A percentile compares a stretch with the other conserved stretches of the same genome.
These are phyloP conservation scores for Astrothelium macrocarpum DNA, from an alignment of 495 filamentous ascomycete genomes.

Conservation along the genomic window DNA sequence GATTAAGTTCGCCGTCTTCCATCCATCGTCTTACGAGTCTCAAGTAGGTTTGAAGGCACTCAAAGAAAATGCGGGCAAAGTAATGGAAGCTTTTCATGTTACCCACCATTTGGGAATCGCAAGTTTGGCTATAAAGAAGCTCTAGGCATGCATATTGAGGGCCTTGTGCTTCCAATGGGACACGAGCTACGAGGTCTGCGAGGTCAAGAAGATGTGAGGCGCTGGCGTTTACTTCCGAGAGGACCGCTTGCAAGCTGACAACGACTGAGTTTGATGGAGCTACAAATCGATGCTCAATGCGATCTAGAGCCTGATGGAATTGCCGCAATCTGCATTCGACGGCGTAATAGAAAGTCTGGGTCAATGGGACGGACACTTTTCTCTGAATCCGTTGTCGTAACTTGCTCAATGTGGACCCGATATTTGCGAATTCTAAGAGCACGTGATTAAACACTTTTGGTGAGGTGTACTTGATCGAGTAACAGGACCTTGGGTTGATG, in stretches of 20 bases:
- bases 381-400: slow-evolving; percentile 39
- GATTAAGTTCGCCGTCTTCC: slow-evolving; percentile 62
- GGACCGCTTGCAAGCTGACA: slow-evolving; percentile 51
- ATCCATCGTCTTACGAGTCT: slow-evolving; percentile 76
- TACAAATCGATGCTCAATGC: slow-evolving; percentile 38
- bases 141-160: slow-evolving; percentile 54
- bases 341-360: slow-evolving; percentile 48
- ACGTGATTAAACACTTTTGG: slow-evolving; percentile 31
- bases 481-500: slow-evolving; percentile 9
- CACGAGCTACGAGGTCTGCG: slow-evolving; percentile 32
- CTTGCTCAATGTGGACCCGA: slow-evolving; percentile 38
- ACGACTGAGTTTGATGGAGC: slow-evolving; percentile 25
- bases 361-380: slow-evolving; percentile 36
- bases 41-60: slow-evolving; percentile 75
- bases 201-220: slow-evolving; percentile 47
- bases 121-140: slow-evolving; percentile 58
- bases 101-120: slow-evolving; percentile 58
- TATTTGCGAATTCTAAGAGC: slow-evolving; percentile 35
- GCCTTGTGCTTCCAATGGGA: slow-evolving; percentile 19
- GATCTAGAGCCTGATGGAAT: slow-evolving; percentile 40
- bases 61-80: slow-evolving; percentile 62
- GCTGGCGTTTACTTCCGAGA: slow-evolving; percentile 46
- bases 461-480: slow-evolving; percentile 3
- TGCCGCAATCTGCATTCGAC: slow-evolving; percentile 34
- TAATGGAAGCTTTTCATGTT: slow-evolving; percentile 48